phyloP scores from a whole-genome alignment of 1,284 basidiomycete species.

The Cryptococcus sp. region DNA sequence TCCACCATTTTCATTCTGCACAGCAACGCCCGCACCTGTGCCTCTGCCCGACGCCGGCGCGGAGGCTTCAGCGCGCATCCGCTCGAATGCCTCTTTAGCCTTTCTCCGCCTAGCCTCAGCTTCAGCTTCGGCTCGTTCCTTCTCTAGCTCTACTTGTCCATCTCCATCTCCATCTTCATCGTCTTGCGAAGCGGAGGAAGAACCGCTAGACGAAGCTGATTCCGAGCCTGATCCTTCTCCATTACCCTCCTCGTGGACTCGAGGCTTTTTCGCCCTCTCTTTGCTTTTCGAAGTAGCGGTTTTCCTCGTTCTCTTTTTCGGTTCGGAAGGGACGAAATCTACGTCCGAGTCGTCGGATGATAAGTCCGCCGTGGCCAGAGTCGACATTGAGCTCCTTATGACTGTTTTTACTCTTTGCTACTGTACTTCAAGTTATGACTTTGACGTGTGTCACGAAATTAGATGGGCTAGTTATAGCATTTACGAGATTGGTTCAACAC shows the following conservation, averaged over 20 bases:
- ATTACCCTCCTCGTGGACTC: neutral
- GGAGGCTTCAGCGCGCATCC: constrained; percentile 21
- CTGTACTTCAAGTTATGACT: neutral
- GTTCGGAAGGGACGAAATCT: constrained; percentile 36
- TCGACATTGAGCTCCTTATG: constrained; percentile 35
- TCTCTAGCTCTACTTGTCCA: constrained; percentile 7
- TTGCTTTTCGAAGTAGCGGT: neutral
- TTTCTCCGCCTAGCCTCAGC: constrained; percentile 24
- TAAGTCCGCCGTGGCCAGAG: constrained; percentile 41
- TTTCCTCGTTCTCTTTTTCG: constrained; percentile 11
- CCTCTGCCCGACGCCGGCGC: constrained; percentile 8
- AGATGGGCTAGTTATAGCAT: neutral
- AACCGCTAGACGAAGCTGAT: constrained; percentile 13
- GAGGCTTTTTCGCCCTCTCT: neutral
- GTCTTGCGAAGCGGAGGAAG: constrained; percentile 12
- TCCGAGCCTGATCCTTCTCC: constrained; percentile 13
- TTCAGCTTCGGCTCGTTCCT: constrained; percentile 18
- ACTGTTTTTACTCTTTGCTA: neutral
- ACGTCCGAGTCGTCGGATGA: constrained; percentile 36
- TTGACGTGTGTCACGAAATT: neutral
- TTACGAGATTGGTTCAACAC: too few species aligned
- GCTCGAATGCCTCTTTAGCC: constrained; percentile 26
- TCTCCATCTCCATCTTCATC: constrained; percentile 22
- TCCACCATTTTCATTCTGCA: neutral
- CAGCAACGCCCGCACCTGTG: constrained; percentile 11